phyloP scores from a whole-genome alignment of 306 rosid genomes.

The Vachellia pachyceras region DNA sequence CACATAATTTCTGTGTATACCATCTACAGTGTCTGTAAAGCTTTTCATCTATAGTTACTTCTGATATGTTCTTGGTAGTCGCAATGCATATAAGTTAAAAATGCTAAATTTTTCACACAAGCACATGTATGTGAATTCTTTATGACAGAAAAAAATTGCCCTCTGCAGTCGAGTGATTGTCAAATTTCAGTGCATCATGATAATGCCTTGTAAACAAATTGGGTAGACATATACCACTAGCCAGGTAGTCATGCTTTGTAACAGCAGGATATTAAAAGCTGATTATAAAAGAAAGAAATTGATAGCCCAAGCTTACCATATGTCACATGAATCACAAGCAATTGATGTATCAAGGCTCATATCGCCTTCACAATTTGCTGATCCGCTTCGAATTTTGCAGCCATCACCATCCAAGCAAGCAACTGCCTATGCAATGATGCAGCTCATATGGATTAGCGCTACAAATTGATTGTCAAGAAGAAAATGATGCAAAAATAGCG shows the following conservation, averaged over 20 bases:
- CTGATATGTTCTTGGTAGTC: background rate
- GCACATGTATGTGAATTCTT: background rate
- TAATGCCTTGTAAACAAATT: background rate
- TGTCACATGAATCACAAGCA: conserved; percentile 96
- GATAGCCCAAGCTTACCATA: conserved; percentile 58
- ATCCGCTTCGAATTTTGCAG: conserved; percentile 85
- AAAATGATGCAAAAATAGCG: conserved; percentile 4
- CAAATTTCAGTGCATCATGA: background rate
- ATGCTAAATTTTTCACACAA: background rate
- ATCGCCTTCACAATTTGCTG: conserved; percentile 62
- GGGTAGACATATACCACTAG: background rate
- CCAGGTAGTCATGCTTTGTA: background rate
- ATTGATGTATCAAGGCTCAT: conserved; percentile 87
- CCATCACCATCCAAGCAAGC: conserved; percentile 94
- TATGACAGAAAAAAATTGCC: background rate
- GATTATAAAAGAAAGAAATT: background rate
- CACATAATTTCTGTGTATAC: too few relatives aligned
- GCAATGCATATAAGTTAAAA: background rate
- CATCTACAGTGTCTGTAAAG: too few relatives aligned
- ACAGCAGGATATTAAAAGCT: background rate
- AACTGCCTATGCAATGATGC: conserved; percentile 81
- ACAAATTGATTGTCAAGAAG: conserved; percentile 31
- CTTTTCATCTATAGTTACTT: background rate
- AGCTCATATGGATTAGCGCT: conserved; percentile 49
- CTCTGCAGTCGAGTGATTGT: background rate